Evolutionary conservation across 2,329 filamentous ascomycete species (phyloP).

Genomic region (Aspergillus chevalieri): DNA sequence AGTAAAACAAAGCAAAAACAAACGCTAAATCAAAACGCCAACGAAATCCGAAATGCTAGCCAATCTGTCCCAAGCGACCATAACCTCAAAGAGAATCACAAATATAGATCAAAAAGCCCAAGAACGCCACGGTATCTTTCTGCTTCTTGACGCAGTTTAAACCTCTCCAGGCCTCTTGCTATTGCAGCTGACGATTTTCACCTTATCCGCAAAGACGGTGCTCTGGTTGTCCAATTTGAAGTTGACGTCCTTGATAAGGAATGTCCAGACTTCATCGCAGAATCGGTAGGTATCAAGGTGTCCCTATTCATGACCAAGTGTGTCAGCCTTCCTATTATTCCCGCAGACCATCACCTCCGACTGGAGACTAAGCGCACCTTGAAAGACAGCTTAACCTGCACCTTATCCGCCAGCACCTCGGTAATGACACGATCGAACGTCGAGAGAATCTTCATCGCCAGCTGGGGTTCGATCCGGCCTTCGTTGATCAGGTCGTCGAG

Average conservation of each 20-base stretch:
- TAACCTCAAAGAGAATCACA: background rate
- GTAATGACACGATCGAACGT: conserved; percentile 94
- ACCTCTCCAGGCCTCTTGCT: conserved; percentile 68
- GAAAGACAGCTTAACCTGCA: conserved; percentile 85
- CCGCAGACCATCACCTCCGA: background rate
- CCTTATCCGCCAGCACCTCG: conserved; percentile 83
- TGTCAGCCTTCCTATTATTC: conserved; percentile 9
- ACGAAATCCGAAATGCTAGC: background rate
- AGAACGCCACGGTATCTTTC: conserved; percentile 10
- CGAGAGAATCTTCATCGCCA: conserved; percentile 95
- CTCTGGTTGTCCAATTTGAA: conserved; percentile 90
- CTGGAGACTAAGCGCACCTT: conserved; percentile 60
- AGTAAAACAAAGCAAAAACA: background rate
- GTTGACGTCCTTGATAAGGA: conserved; percentile 96
- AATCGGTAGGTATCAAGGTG: conserved; percentile 98
- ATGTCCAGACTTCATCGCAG: conserved; percentile 99
- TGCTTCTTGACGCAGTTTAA: conserved; percentile 8
- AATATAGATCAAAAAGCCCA: conserved; percentile 1
- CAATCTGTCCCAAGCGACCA: background rate
- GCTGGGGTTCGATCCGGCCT: conserved; percentile 90
- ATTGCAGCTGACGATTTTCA: conserved; percentile 98
- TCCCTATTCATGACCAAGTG: conserved; percentile 52
- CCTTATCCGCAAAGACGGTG: conserved; percentile 74
- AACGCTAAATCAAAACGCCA: background rate
- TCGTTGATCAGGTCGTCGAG: conserved; percentile 95